Base-by-base conservation (phyloP, 1,284 basidiomycete species). In the Jaminaea rosea region DNA sequence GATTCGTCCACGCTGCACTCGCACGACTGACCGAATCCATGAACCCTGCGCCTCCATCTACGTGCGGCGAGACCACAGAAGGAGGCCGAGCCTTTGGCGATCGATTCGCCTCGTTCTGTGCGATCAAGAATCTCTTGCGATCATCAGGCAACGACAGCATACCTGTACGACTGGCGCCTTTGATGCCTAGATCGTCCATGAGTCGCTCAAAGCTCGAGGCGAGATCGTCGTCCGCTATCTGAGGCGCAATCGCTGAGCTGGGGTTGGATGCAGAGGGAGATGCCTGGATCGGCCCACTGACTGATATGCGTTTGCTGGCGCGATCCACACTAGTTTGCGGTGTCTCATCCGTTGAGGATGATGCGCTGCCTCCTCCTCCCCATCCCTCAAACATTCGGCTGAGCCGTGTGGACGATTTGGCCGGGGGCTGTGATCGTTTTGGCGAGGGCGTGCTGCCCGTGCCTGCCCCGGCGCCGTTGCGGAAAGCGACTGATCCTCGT, bases 11-110 rank as follows among this genome's bases (percentile, higher is more conserved):
- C 13, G 56, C 53, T 15, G 49, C 47, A 4, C 56, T 60, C 17
- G 34, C 61, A 13, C 65, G 55, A 15, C 54, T 60, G 34, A 65
- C 51, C 3, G 65, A 58, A 10, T 62, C 60, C 17, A 58, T 29
- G 77, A 76, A 57, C 83, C 82, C 6, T 84, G 84, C 19, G 84
- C 85, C 7, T 84, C 72, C 60, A 84, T 85, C 29, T 82, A 85
- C 45, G 82, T 80, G 8, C 82, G 78, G 44, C 78, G 81, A 45
- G 81, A 83, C 8, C 84, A 10, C 19, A 19, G 44, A n/a, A 28
- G 24, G 45, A 4, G 7, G 46, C 23, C 17, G 44, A 10, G 24
- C n/a, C 15, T 51, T 15, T 21, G 13, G 45, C 10, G 19, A 3
- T 50, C 2, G 24, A 9, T 19, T 56, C 9, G 63, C 47, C 36